phyloP scores from a whole-genome alignment of 2,329 filamentous ascomycete species.

The Fusarium circinatum region DNA sequence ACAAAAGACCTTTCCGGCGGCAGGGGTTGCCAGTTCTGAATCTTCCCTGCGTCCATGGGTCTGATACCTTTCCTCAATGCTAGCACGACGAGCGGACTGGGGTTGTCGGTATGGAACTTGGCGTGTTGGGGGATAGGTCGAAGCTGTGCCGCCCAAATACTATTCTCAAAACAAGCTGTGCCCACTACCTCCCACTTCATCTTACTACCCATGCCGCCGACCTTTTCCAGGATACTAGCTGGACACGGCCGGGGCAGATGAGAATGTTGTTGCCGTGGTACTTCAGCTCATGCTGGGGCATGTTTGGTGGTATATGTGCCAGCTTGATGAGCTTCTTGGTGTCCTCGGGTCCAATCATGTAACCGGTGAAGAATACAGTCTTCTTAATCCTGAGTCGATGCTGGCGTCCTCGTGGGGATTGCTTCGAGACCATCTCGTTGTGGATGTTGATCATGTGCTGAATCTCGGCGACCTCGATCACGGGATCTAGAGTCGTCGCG shows the following conservation, averaged over 20 bases:
- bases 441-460: constrained; percentile 91
- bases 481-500: constrained; percentile 77
- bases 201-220: constrained; percentile 86
- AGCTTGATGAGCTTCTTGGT: constrained; percentile 77
- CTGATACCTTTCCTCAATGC: constrained; percentile 80
- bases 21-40: constrained; percentile 85
- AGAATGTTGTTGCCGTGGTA: constrained; percentile 90
- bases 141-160: constrained; percentile 87
- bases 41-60: constrained; percentile 82
- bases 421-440: constrained; percentile 65
- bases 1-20: constrained; percentile 75
- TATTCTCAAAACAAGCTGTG: constrained; percentile 78
- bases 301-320: constrained; percentile 69
- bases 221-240: constrained; percentile 77
- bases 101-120: constrained; percentile 81
- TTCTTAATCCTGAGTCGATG: constrained; percentile 78
- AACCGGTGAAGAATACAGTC: constrained; percentile 90
- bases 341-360: constrained; percentile 80
- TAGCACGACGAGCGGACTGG: constrained; percentile 81
- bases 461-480: constrained; percentile 82
- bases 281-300: constrained; percentile 77
- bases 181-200: constrained; percentile 86
- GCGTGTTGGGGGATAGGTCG: constrained; percentile 75
- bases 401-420: constrained; percentile 50
- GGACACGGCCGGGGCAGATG: constrained; percentile 82